A percentile compares a stretch with the other conserved stretches of the same genome.
Evolutionary conservation across 305 asterid genomes (phyloP).

Genomic region (Ruellia speciosa): DNA sequence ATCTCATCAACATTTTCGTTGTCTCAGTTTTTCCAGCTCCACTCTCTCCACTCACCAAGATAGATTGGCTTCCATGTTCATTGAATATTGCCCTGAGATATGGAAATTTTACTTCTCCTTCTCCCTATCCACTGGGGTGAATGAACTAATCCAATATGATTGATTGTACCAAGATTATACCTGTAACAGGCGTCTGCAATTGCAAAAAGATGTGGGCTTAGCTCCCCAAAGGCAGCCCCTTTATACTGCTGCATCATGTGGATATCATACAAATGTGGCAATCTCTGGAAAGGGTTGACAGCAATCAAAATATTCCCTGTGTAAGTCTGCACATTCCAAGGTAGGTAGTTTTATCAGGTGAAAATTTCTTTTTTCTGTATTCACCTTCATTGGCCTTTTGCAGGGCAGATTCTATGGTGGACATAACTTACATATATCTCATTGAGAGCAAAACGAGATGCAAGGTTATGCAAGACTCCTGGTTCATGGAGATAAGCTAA

Average conservation of each 20-base stretch:
- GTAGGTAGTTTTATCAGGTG: slow-evolving; percentile 17
- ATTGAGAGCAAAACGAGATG: slow-evolving; percentile 63
- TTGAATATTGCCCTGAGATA: slow-evolving; percentile 61
- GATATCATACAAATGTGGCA: slow-evolving; percentile 81
- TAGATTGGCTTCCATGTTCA: slow-evolving; percentile 85
- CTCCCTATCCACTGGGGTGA: slow-evolving; percentile 1
- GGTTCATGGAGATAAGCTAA: slow-evolving; percentile 95
- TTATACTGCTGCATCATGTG: slow-evolving; percentile 95
- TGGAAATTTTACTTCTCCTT: slow-evolving; percentile 15
- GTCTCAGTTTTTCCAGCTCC: slow-evolving; percentile 98
- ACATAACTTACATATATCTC: slow-evolving; percentile 69
- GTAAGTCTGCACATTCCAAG: slow-evolving; percentile 64
- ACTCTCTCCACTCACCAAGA: slow-evolving; percentile 95
- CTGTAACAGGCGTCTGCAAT: slow-evolving; percentile 90
- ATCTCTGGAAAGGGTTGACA: slow-evolving; percentile 79
- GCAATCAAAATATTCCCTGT: slow-evolving; percentile 93
- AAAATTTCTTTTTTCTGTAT: no score
- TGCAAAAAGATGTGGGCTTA: slow-evolving; percentile 95
- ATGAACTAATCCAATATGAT: slow-evolving; percentile 6
- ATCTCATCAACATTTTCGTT: slow-evolving; percentile 89
- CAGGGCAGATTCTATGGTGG: slow-evolving; percentile 6
- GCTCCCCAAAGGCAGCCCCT: slow-evolving; percentile 92
- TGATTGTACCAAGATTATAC: slow-evolving; percentile 26
- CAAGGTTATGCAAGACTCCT: slow-evolving; percentile 73
- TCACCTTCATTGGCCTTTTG: no score